Evolutionary conservation across 2,329 filamentous ascomycete species (phyloP).

Genomic region (Nigrospora sphaerica): DNA sequence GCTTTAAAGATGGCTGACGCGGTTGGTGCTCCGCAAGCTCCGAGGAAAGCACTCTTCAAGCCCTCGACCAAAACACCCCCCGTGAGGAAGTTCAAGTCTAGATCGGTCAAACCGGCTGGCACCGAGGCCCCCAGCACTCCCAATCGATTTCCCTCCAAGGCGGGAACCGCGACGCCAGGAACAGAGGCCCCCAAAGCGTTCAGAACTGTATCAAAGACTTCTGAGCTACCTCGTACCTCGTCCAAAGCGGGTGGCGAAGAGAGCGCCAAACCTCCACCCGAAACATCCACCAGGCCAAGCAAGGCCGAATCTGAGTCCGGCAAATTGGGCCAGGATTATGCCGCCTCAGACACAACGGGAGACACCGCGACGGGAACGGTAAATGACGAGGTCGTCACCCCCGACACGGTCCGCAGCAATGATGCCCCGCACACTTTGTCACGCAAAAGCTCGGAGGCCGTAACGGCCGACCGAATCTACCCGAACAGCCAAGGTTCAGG

Average conservation of each 20-base stretch:
- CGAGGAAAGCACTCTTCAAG: slow-evolving; percentile 22
- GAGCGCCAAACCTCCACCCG: neutral
- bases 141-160: slow-evolving; percentile 1
- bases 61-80: slow-evolving; percentile 20
- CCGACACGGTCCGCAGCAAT: too few relatives aligned
- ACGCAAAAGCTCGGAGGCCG: too few relatives aligned
- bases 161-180: slow-evolving; percentile 1
- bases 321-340: slow-evolving; percentile 5
- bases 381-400: too few relatives aligned
- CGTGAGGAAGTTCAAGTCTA: slow-evolving; percentile 11
- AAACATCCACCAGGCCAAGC: slow-evolving; percentile 2
- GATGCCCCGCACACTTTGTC: too few relatives aligned
- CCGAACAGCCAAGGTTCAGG: too few relatives aligned
- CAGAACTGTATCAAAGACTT: neutral
- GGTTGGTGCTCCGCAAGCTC: slow-evolving; percentile 15
- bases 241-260: neutral
- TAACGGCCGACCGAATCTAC: too few relatives aligned
- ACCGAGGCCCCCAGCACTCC: neutral
- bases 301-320: slow-evolving; percentile 5
- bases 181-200: neutral
- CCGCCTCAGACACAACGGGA: slow-evolving; percentile 7
- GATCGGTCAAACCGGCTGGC: neutral
- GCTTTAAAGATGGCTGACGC: slow-evolving; percentile 17
- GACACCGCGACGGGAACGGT: too few relatives aligned
- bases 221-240: neutral